Conservation (phyloP, 2,329 filamentous ascomycete genomes). For the Fonsecaea erecta region DNA sequence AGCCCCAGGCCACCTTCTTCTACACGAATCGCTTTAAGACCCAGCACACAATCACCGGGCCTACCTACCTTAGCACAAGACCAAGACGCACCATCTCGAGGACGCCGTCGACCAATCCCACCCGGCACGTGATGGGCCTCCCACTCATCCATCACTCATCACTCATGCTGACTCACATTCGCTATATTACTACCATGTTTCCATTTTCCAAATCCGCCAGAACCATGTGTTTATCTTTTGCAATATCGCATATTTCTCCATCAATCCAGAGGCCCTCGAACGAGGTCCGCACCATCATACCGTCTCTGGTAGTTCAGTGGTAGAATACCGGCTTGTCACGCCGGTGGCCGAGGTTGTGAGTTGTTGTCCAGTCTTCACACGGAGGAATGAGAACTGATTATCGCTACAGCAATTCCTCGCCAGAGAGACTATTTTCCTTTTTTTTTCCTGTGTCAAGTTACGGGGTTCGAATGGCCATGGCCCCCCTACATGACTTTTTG, state of each 20-base stretch:
- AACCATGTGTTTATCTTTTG: background rate
- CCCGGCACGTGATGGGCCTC: background rate
- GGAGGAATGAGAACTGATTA: background rate
- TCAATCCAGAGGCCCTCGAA: constrained; percentile 9
- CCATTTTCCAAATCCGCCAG: background rate
- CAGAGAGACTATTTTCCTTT: constrained; percentile 15
- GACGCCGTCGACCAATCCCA: background rate
- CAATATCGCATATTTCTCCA: constrained; percentile 4
- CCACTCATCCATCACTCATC: constrained; percentile 13
- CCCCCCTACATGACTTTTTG: background rate
- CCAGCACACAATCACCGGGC: background rate
- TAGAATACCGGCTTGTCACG: constrained; percentile 28
- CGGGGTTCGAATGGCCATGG: background rate
- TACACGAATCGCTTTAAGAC: background rate
- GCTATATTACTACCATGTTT: background rate
- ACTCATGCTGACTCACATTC: constrained; percentile 19
- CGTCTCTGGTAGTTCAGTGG: constrained; percentile 29
- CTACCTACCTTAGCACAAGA: background rate
- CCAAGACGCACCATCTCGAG: background rate
- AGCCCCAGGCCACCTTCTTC: too few relatives aligned
- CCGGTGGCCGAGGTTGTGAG: constrained; percentile 23
- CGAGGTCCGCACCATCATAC: background rate
- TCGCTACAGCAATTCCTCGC: constrained; percentile 17
- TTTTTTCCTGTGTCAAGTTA: background rate
- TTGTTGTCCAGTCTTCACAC: background rate